phyloP scores from a whole-genome alignment of 768 basidiomycete genomes.

The Lentinula lateritia region DNA sequence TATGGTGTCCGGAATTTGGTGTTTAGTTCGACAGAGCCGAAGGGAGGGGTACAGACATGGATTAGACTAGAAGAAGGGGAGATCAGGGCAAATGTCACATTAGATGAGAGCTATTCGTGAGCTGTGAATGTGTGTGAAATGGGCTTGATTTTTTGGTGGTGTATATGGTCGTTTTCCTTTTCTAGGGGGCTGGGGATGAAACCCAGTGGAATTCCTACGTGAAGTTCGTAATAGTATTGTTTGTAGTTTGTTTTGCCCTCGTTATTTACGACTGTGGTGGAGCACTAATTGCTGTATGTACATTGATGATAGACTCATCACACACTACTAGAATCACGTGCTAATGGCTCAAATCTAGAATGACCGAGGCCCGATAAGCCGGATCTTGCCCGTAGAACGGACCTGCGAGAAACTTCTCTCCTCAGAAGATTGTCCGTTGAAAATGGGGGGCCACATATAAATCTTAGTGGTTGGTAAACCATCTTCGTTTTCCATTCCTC shows the following conservation, averaged over 20 bases:
- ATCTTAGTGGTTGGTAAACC: background rate
- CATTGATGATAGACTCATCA: too few relatives aligned
- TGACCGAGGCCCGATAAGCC: background rate
- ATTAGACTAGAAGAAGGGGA: slow-evolving; percentile 59
- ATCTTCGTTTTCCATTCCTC: background rate
- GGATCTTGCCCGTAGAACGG: background rate
- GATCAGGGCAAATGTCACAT: slow-evolving; percentile 45
- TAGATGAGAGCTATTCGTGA: slow-evolving; percentile 36
- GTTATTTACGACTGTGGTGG: too few relatives aligned
- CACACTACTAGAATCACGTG: too few relatives aligned
- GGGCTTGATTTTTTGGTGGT: too few relatives aligned
- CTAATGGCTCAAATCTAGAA: too few relatives aligned
- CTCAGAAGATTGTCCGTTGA: background rate
- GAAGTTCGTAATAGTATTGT: too few relatives aligned
- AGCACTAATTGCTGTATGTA: too few relatives aligned
- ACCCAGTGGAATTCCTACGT: too few relatives aligned
- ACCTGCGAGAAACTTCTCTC: background rate
- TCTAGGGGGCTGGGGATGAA: too few relatives aligned
- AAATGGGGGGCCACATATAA: background rate
- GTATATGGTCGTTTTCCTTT: too few relatives aligned
- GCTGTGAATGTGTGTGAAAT: too few relatives aligned
- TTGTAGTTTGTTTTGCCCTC: too few relatives aligned
- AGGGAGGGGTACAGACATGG: slow-evolving; percentile 50
- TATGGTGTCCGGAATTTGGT: slow-evolving; percentile 61
- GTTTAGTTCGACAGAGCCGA: slow-evolving; percentile 46